Evolutionary conservation across 345 rosid species (phyloP).

Genomic region (Litchi chinensis): DNA sequence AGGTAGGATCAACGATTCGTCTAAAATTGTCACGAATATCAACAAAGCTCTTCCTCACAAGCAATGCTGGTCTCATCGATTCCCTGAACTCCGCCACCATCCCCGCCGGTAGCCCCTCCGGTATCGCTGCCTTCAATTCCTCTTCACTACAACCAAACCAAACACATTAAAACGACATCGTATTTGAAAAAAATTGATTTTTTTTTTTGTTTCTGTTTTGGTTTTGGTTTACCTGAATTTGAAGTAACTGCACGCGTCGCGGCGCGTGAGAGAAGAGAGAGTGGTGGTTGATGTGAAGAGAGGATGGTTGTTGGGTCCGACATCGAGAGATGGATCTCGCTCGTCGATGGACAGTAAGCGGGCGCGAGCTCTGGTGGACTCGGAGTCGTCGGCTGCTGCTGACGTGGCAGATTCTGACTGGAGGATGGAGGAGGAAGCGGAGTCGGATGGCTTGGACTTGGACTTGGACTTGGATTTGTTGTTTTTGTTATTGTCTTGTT

Average conservation of each 20-base stretch:
- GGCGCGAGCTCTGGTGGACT: conserved; percentile 55
- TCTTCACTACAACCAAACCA: conserved; percentile 39
- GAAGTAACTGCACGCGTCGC: conserved; percentile 71
- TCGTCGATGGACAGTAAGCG: conserved; percentile 70
- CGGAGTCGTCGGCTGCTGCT: conserved; percentile 39
- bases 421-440: conserved; percentile 31
- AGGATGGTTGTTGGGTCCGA: conserved; percentile 67
- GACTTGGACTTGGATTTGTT: conserved; percentile 33
- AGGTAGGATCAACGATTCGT: conserved; percentile 83
- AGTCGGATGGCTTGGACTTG: conserved; percentile 40
- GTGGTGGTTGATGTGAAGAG: conserved; percentile 68
- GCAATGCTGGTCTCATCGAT: conserved; percentile 72
- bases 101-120: conserved; percentile 84
- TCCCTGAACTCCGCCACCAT: conserved; percentile 78
- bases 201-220: no score
- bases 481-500: no score
- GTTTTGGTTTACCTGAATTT: conserved; percentile 49
- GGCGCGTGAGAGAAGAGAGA: conserved; percentile 65
- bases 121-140: conserved; percentile 55
- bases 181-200: neutral
- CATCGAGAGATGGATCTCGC: conserved; percentile 60
- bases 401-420: conserved; percentile 34
- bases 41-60: conserved; percentile 78
- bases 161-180: neutral
- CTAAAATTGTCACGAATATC: conserved; percentile 91